Evolutionary conservation across 345 rosid genomes (phyloP), one percentile per base, ranked within the genome.

Genomic region (Nasturtium officinale): DNA sequence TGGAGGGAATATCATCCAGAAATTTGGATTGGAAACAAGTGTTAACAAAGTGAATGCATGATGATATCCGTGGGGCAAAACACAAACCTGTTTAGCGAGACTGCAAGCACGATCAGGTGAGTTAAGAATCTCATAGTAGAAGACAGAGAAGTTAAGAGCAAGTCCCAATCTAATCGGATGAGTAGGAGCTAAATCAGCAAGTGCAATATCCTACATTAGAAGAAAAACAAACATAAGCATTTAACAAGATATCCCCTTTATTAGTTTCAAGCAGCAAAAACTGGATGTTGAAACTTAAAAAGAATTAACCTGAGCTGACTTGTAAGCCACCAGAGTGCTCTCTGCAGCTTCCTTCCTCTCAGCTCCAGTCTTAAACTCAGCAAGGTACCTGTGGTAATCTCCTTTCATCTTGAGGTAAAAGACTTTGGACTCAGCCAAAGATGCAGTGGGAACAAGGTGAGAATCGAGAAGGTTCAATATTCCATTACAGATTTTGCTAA

Each of bases 301-400:
- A 25, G 42, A 48, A 65, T 77, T 15, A 18, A 91, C 99, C 96
- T 95, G 99, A 71, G 99, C 99, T 17, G 99, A 89, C 81, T 95
- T 95, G 85, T 95, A 95, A 28, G 97, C 96, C 81, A 91, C 51
- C 46, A 95, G 82, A 62, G 99, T 95, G 81, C 86, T 95, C 87
- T 95, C 99, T 2, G 97, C 99, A 78, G 97, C 90, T 70, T 95
- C 97, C 83, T 95, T 95, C 81, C 99, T 88, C 82, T 95, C 99
- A 61, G 90, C 83, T 3, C 89, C 86, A 54, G 97, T 88, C 91
- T 91, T 95, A 69, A 95, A 95, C 90, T 95, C 99, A 2, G 99
- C 99, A 48, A 95, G 96, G 74, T 95, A 95, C 84, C 99, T 90
- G 76, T 95, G 90, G 77, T 91, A 95, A 73, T 95, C 99, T 59